Base-by-base conservation (phyloP, 2,329 filamentous ascomycete species). In the Rutstroemia sp. region DNA sequence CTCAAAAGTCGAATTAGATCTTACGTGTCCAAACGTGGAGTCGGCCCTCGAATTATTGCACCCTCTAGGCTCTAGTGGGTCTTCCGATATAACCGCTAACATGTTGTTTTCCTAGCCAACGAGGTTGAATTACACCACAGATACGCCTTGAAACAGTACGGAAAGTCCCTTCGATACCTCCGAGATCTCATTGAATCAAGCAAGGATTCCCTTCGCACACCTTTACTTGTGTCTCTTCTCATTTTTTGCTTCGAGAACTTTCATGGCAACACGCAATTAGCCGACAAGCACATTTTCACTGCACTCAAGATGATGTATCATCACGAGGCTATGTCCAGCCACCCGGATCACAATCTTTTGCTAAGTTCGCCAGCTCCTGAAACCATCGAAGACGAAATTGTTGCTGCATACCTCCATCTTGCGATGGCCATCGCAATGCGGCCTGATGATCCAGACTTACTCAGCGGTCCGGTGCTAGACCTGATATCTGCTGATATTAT, bases 201-300 rank as follows among this genome's bases (percentile, higher is more conserved):
- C 18, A 30, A 57, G 27, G 54, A 64, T 16, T 52, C 62, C 10
- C 53, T 57, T 19, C 56, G 65, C 39, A 57, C 61, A 44, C 52
- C 59, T n/a, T 52, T 65, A 16, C 58, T 66, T 38, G 61, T 60
- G 16, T 60, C 61, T 14, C 44, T 65, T 10, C 54, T 65, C 14
- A 63, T 65, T 21, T 65, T 56, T 44, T 60, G 59, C 41, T 65
- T 65, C 46, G 62, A 65, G 39, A 64, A 58, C 34, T 50, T 62
- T 8, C 57, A 61, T 21, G 63, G 63, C 1, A 55, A 63, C 37
- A 49, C 53, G 16, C 21, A 57, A n/a, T 46, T 55, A 38, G 61
- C 63, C 2, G 25, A 61, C 41, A 49, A 39, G 23, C 61, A 63
- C 25, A 49, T 61, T 25, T 39, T 59, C 37, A 50, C 52, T 47